Percentiles rank a stretch among this genome's conserved stretches.
Evolutionary conservation across 176 grass and related monocot species (phyloP).

Genomic region (Bolboschoenus planiculmis): DNA sequence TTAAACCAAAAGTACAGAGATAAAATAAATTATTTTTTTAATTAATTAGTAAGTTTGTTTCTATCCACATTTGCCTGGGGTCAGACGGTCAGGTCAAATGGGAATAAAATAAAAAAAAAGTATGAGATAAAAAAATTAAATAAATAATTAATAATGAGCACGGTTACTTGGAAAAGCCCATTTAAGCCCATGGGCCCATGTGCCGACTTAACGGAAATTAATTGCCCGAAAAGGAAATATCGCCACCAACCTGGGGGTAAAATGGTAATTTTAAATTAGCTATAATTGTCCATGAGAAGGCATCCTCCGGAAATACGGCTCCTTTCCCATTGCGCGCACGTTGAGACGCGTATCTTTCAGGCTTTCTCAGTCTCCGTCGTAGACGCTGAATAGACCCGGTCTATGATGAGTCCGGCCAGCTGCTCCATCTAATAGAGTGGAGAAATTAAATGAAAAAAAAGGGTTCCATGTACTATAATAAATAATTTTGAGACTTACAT

Average conservation of each 20-base stretch:
- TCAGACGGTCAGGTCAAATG: background rate
- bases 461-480: no score
- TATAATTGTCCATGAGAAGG: background rate
- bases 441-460: no score
- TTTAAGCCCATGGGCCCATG: background rate
- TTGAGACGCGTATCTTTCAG: background rate
- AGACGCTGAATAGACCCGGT: background rate
- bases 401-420: background rate
- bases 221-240: background rate
- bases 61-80: background rate
- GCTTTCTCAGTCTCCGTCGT: background rate
- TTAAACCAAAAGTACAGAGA: background rate
- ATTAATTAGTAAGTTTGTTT: background rate
- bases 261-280: background rate
- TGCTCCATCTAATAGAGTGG: no score
- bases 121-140: background rate
- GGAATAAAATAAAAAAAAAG: background rate
- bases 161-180: background rate
- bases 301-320: background rate
- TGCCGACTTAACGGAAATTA: background rate
- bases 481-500: no score
- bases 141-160: background rate
- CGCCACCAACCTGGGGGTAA: background rate
- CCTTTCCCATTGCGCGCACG: constrained; percentile 6
- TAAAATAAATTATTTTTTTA: background rate